Conservation (phyloP, 371 early-diverging fungal genomes). For the Nematocida ironsii region DNA sequence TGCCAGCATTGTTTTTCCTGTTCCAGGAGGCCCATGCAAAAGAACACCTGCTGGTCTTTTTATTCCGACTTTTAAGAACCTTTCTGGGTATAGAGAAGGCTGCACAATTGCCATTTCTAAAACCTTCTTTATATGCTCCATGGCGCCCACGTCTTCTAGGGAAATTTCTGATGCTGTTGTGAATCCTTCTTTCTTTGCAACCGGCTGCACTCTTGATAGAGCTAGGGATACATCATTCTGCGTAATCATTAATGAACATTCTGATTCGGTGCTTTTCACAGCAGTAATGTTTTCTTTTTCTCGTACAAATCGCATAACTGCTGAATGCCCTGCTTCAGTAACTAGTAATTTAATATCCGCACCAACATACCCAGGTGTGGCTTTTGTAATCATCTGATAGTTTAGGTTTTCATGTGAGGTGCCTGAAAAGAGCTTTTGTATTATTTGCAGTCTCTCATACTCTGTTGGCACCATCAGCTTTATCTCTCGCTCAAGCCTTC, state of each 20-base stretch:
- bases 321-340: slow-evolving; percentile 58
- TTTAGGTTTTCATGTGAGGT: slow-evolving; percentile 51
- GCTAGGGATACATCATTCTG: slow-evolving; percentile 70
- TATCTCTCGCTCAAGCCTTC: slow-evolving; percentile 59
- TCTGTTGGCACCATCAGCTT: slow-evolving; percentile 66
- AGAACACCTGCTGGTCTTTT: slow-evolving; percentile 86
- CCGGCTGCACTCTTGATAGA: slow-evolving; percentile 84
- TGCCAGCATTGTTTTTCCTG: slow-evolving; percentile 96
- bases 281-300: background rate
- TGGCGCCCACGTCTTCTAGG: slow-evolving; percentile 90
- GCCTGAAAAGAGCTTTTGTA: slow-evolving; percentile 48
- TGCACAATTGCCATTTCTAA: slow-evolving; percentile 88
- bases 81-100: slow-evolving; percentile 82
- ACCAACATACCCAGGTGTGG: slow-evolving; percentile 68
- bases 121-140: slow-evolving; percentile 79
- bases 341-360: slow-evolving; percentile 63
- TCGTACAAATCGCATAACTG: slow-evolving; percentile 33
- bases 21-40: slow-evolving; percentile 97
- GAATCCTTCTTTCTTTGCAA: slow-evolving; percentile 93
- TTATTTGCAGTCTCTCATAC: slow-evolving; percentile 61
- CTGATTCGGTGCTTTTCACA: background rate
- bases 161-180: slow-evolving; percentile 87
- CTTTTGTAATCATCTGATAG: slow-evolving; percentile 52
- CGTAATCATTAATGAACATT: slow-evolving; percentile 4
- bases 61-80: slow-evolving; percentile 85